Conservation (phyloP, 441 rosid genomes). For the Jatropha podagrica region DNA sequence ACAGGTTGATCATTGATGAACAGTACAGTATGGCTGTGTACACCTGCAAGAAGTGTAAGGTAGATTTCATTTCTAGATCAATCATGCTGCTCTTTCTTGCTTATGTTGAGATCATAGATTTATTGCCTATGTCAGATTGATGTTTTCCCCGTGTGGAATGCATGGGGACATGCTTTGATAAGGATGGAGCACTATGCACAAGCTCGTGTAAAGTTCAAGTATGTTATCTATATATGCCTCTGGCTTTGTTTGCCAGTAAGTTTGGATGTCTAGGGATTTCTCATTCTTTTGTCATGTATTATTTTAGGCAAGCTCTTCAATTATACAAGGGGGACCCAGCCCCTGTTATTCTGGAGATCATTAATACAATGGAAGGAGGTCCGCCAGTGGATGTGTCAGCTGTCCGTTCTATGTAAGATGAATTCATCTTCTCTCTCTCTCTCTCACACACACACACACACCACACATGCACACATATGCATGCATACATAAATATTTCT, state of each 20-base stretch:
- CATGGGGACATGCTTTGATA: constrained; percentile 99
- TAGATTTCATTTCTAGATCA: constrained; percentile 35
- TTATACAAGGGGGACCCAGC: constrained; percentile 74
- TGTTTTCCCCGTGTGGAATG: constrained; percentile 96
- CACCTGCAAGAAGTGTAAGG: constrained; percentile 99
- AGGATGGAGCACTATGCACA: constrained; percentile 92
- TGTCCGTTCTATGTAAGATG: constrained; percentile 92
- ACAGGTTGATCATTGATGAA: constrained; percentile 89
- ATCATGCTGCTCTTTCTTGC: constrained; percentile 23
- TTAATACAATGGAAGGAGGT: constrained; percentile 95
- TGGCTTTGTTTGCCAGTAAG: background rate
- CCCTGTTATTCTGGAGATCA: constrained; percentile 76
- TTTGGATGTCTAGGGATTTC: constrained; percentile 4
- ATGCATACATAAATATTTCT: background rate
- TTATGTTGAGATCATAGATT: constrained; percentile 19
- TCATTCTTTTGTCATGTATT: constrained; percentile 27
- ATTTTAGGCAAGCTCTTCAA: constrained; percentile 93
- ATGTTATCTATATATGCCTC: constrained; percentile 27
- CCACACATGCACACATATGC: no score
- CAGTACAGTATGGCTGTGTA: constrained; percentile 99
- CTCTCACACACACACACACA: background rate
- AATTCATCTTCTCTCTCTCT: constrained; percentile 6
- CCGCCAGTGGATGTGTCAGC: constrained; percentile 95
- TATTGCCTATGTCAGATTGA: constrained; percentile 67
- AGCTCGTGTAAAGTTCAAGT: constrained; percentile 99